Conservation (phyloP, 257 asterid genomes). For the Lantana camara region DNA sequence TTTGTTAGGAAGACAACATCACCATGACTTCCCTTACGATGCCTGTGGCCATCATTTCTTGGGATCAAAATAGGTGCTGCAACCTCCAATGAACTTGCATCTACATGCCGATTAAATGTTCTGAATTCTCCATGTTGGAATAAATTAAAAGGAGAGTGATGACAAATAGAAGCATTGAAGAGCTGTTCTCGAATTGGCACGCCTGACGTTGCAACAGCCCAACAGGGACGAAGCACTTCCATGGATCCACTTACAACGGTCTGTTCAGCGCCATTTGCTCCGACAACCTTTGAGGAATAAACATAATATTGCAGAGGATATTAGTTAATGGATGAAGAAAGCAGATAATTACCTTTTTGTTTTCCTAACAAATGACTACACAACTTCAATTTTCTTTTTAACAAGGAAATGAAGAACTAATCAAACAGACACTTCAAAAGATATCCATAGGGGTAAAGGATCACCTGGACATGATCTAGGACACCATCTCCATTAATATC, state of each 20-base stretch:
- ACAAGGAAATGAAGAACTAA: background rate
- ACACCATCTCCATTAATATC: slow-evolving; percentile 98
- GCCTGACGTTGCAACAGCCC: slow-evolving; percentile 99
- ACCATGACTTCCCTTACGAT: slow-evolving; percentile 89
- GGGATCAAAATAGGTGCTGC: slow-evolving; percentile 93
- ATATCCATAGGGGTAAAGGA: background rate
- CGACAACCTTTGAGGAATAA: slow-evolving; percentile 64
- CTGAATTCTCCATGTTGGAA: slow-evolving; percentile 86
- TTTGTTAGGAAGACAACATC: slow-evolving; percentile 93
- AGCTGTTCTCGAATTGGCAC: slow-evolving; percentile 95
- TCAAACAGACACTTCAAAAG: background rate
- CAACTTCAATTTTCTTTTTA: background rate
- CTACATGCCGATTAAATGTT: slow-evolving; percentile 59
- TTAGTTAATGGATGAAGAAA: background rate
- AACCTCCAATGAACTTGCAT: slow-evolving; percentile 75
- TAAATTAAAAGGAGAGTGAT: slow-evolving; percentile 81
- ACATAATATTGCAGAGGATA: background rate
- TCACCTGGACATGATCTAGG: slow-evolving; percentile 98
- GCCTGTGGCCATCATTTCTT: slow-evolving; percentile 82
- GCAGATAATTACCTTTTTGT: background rate
- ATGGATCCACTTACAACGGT: slow-evolving; percentile 93
- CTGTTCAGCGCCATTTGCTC: slow-evolving; percentile 96
- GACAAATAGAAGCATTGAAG: slow-evolving; percentile 96
- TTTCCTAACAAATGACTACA: background rate
- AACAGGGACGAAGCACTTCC: slow-evolving; percentile 95